Evolutionary conservation across 257 asterid genomes (phyloP), one percentile per base, ranked within the genome.

Genomic region (Solanum sitiens): DNA sequence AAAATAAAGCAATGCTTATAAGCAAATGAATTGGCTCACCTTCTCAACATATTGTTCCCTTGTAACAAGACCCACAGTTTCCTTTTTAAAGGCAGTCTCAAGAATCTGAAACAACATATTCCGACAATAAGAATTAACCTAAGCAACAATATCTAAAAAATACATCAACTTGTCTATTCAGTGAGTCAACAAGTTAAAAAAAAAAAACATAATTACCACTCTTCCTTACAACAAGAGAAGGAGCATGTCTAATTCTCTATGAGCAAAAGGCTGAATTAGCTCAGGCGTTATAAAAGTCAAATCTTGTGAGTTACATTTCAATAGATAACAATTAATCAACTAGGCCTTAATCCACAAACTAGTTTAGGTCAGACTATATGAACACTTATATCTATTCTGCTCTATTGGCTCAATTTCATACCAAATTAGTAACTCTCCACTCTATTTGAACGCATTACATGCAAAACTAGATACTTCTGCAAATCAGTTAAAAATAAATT

Each of bases 31-130:
- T 82, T 0, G 10, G 67, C 59, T 18, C 88, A 97, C 99, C 98
- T 96, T 97, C 93, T 97, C 99, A 88, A 96, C 99, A 79, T 97
- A 97, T 88, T 97, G 93, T 86, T 97, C 99, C 90, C 99, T 94
- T 30, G 98, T 93, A 67, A 97, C 99, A 91, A 97, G 92, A 87
- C 99, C 99, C 88, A 97, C 99, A 30, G 99, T 97, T 94, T 97
- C 99, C 94, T 97, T 97, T 95, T 97, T 97, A 91, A 97, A 97
- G 15, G 99, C 99, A 42, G 99, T 97, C 93, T 97, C 99, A 13
- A 97, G 94, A 89, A 96, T 95, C 99, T 97, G 91, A 63, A 71
- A 56, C 59, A 23, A 16, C 42, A 80, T 16, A 79, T 25, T 15
- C 14, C 68, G 0, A 32, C 56, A 47, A 44, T 25, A 20, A 42